These are phyloP conservation scores for Penstemon barbatus DNA, from an alignment of 257 asterid genomes.

Conservation along the genomic window DNA sequence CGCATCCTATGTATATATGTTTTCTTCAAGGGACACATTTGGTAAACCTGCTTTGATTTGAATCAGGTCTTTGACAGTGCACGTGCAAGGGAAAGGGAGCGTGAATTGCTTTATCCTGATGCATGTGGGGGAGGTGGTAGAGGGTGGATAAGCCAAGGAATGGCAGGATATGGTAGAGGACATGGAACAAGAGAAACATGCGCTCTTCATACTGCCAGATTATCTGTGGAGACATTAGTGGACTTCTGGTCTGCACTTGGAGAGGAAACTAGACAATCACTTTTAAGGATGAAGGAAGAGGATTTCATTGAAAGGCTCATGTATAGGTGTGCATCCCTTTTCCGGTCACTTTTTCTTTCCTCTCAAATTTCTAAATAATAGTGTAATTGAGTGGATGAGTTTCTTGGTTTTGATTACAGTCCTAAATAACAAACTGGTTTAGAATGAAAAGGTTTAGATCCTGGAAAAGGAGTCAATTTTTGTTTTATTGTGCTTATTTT, in stretches of 20 bases:
- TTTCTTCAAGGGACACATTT: constrained; percentile 13
- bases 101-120: constrained; percentile 94
- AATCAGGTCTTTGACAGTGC: constrained; percentile 94
- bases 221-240: constrained; percentile 93
- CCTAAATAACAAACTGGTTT: too few relatives aligned
- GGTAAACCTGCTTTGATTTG: constrained; percentile 30
- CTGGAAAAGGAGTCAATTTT: too few relatives aligned
- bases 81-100: constrained; percentile 90
- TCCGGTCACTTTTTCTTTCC: background rate
- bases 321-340: constrained; percentile 63
- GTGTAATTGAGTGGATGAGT: too few relatives aligned
- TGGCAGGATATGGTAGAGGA: constrained; percentile 76
- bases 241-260: constrained; percentile 99
- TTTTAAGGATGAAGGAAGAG: constrained; percentile 96
- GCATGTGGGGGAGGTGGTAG: constrained; percentile 99
- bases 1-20: constrained; percentile 15
- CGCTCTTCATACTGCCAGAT: constrained; percentile 97
- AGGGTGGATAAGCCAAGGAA: constrained; percentile 99
- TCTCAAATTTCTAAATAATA: background rate
- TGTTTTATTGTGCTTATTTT: too few relatives aligned
- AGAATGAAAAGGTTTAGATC: too few relatives aligned
- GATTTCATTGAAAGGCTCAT: constrained; percentile 94
- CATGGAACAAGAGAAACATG: constrained; percentile 96
- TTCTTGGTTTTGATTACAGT: too few relatives aligned
- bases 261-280: constrained; percentile 91